A percentile compares a stretch with the other conserved stretches of the same genome.
Conservation (phyloP, 140 eudicot species). For the Ambrosia hybrid region DNA sequence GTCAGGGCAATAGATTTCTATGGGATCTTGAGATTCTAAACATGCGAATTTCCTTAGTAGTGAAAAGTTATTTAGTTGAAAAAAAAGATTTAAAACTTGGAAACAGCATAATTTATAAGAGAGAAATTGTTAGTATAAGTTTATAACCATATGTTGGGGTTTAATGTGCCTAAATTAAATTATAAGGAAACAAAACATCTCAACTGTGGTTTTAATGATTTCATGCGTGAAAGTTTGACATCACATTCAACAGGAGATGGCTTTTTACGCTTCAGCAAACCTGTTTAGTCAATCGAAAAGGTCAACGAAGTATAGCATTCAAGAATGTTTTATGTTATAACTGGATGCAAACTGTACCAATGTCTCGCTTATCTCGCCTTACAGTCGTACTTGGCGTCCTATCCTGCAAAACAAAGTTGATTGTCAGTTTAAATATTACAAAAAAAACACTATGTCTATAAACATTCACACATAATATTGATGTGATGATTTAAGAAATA, state of each 20-base stretch:
- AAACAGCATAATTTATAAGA: too few relatives aligned
- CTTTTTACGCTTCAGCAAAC: conserved; percentile 75
- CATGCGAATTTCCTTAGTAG: too few relatives aligned
- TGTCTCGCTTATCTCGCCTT: conserved; percentile 70
- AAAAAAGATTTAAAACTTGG: too few relatives aligned
- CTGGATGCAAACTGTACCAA: conserved; percentile 49
- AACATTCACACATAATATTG: not conserved
- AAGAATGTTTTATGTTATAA: conserved; percentile 5
- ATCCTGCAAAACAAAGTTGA: conserved; percentile 48
- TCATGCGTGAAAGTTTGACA: conserved; percentile 55
- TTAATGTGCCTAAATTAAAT: not conserved
- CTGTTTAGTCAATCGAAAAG: conserved; percentile 32
- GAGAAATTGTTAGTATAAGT: too few relatives aligned
- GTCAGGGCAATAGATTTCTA: not conserved
- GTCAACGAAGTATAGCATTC: not conserved
- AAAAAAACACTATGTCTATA: not conserved
- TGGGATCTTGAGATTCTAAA: not conserved
- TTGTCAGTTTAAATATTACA: not conserved
- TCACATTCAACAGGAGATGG: conserved; percentile 67
- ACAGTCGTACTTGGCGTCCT: conserved; percentile 46
- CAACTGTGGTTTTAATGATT: conserved; percentile 68
- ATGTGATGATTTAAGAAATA: not conserved
- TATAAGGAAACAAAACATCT: conserved; percentile 32
- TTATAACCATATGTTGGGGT: too few relatives aligned
- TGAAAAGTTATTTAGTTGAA: too few relatives aligned